Percentiles rank a stretch among this genome's conserved stretches.
Evolutionary conservation across 2,329 filamentous ascomycete species (phyloP).

Genomic region (Fusarium chuoi): DNA sequence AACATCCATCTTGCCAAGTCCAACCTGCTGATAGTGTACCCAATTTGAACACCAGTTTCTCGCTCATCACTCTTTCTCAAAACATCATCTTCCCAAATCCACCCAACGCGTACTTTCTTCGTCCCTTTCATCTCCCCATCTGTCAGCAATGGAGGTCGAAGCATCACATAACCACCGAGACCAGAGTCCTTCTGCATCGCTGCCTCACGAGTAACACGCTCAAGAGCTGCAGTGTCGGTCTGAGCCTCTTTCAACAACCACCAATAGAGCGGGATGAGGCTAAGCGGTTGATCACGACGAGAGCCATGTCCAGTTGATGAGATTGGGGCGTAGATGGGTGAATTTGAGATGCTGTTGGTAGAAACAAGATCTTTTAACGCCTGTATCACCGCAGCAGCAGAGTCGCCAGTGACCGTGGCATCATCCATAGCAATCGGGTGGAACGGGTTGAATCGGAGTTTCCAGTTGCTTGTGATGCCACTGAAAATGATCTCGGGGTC

Average conservation of each 20-base stretch:
- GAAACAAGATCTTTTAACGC: neutral
- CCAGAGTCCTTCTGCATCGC: neutral
- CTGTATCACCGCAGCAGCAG: neutral
- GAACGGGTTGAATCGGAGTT: neutral
- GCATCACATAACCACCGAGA: neutral
- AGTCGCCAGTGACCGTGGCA: neutral
- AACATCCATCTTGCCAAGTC: neutral
- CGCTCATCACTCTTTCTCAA: neutral
- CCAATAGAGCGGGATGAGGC: neutral
- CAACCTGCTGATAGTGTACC: neutral
- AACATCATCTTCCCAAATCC: neutral
- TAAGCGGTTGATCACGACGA: neutral
- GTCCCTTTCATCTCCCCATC: neutral
- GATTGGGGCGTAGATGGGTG: neutral
- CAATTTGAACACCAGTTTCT: neutral
- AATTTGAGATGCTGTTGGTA: neutral
- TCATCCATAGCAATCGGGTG: neutral
- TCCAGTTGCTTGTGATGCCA: neutral
- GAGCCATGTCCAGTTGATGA: neutral
- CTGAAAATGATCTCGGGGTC: neutral
- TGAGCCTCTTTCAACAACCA: neutral
- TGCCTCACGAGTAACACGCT: neutral
- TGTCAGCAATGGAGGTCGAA: neutral
- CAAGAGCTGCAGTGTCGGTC: neutral
- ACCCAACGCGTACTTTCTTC: neutral